Evolutionary conservation across 176 grass and related monocot genomes (phyloP).

Genomic region (Aegilops tauschii): DNA sequence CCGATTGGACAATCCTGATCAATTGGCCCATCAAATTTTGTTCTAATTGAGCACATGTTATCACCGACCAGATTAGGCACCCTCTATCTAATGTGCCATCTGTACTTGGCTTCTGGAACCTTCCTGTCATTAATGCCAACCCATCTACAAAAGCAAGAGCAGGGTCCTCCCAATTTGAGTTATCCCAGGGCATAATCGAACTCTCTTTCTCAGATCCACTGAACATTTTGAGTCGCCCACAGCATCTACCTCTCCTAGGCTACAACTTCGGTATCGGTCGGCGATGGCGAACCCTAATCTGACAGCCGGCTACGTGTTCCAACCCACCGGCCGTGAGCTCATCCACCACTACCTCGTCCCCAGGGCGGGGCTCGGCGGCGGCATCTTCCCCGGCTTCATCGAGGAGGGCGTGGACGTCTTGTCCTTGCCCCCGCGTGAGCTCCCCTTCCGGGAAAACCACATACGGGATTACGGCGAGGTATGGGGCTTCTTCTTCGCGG

Average conservation of each 20-base stretch:
- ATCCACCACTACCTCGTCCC: background rate
- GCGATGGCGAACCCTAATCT: background rate
- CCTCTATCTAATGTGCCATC: no score
- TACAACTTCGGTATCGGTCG: background rate
- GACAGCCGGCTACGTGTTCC: background rate
- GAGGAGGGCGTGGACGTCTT: background rate
- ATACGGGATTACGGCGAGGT: background rate
- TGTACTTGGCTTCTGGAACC: no score
- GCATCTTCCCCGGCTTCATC: background rate
- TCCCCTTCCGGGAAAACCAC: background rate
- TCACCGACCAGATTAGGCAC: no score
- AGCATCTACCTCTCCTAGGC: background rate
- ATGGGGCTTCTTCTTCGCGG: conserved; percentile 1
- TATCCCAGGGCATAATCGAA: no score
- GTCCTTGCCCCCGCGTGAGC: background rate
- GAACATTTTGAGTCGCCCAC: background rate
- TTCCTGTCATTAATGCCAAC: no score
- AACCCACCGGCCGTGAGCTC: background rate
- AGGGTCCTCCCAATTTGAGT: no score
- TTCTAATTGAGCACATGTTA: no score
- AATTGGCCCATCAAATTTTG: no score
- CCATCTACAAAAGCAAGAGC: no score
- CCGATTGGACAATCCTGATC: no score
- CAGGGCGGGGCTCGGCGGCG: background rate
- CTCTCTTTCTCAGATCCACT: no score